Conservation (phyloP, 805 yeast genomes). For the Myxozyma neotropica region DNA sequence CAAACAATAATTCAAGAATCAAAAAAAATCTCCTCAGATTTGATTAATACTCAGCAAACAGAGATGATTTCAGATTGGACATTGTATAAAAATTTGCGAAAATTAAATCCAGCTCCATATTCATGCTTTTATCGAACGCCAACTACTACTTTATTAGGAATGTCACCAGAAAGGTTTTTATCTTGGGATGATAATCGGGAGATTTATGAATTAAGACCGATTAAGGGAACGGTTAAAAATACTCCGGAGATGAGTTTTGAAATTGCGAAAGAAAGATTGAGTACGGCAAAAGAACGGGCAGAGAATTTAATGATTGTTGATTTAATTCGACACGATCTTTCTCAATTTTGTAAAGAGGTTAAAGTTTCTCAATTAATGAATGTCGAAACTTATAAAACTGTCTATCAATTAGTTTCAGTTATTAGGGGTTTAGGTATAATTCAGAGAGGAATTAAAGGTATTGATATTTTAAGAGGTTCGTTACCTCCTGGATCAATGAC, state of each 20-base stretch:
- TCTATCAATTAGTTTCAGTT: slow-evolving; percentile 88
- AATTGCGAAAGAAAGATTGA: slow-evolving; percentile 11
- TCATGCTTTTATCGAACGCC: slow-evolving; percentile 75
- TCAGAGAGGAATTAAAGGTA: slow-evolving; percentile 57
- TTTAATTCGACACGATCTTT: slow-evolving; percentile 87
- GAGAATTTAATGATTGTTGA: slow-evolving; percentile 98
- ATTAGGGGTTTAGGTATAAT: slow-evolving; percentile 60
- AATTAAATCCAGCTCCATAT: slow-evolving; percentile 88
- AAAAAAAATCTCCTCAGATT: slow-evolving; percentile 48
- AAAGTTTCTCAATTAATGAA: slow-evolving; percentile 77
- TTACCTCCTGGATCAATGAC: slow-evolving; percentile 99
- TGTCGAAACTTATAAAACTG: slow-evolving; percentile 90
- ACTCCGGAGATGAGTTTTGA: slow-evolving; percentile 41
- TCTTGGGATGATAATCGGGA: slow-evolving; percentile 61
- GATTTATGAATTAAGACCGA: slow-evolving; percentile 82
- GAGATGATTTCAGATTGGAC: slow-evolving; percentile 54
- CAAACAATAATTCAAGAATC: slow-evolving; percentile 49
- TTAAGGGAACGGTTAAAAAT: slow-evolving; percentile 91
- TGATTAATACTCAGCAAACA: background rate
- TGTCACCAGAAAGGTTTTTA: slow-evolving; percentile 93
- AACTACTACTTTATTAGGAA: slow-evolving; percentile 67
- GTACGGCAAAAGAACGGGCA: slow-evolving; percentile 74
- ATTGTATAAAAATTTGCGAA: slow-evolving; percentile 70
- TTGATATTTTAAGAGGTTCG: slow-evolving; percentile 75
- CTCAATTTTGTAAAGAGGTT: slow-evolving; percentile 65